A percentile compares a stretch with the other conserved stretches of the same genome.
phyloP scores from a whole-genome alignment of 139 green algal species.

The Coelastrella sp. region DNA sequence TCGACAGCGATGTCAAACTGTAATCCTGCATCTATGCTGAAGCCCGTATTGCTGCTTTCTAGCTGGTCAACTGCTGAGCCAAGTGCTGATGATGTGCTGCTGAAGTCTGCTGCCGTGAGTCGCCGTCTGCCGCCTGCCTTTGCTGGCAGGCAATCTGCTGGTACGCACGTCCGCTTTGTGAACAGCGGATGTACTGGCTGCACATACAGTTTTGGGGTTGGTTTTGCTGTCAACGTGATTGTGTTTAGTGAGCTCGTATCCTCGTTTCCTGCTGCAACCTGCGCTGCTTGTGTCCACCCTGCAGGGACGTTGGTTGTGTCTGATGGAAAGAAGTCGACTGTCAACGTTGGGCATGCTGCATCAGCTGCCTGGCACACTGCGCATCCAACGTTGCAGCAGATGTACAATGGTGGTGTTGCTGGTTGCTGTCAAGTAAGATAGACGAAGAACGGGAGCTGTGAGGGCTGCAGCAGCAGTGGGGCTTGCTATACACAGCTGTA shows the following conservation, averaged over 20 bases:
- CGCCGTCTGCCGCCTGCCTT: background rate
- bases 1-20: background rate
- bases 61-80: background rate
- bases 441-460: too few species aligned
- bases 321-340: constrained; percentile 24
- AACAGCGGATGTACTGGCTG: constrained; percentile 32
- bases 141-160: constrained; percentile 20
- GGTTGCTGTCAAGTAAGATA: too few species aligned
- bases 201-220: constrained; percentile 22
- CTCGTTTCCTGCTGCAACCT: constrained; percentile 27
- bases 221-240: constrained; percentile 10
- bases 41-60: background rate
- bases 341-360: constrained; percentile 13
- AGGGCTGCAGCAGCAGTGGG: too few species aligned
- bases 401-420: too few species aligned
- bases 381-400: too few species aligned
- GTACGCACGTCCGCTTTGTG: background rate
- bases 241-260: constrained; percentile 29
- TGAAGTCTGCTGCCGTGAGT: background rate
- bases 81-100: background rate
- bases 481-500: too few species aligned
- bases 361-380: constrained; percentile 10
- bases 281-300: constrained; percentile 17
- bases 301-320: constrained; percentile 11
- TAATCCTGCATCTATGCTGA: background rate